Base-by-base conservation (phyloP, 495 filamentous ascomycete species). In the Penicillium angulare region DNA sequence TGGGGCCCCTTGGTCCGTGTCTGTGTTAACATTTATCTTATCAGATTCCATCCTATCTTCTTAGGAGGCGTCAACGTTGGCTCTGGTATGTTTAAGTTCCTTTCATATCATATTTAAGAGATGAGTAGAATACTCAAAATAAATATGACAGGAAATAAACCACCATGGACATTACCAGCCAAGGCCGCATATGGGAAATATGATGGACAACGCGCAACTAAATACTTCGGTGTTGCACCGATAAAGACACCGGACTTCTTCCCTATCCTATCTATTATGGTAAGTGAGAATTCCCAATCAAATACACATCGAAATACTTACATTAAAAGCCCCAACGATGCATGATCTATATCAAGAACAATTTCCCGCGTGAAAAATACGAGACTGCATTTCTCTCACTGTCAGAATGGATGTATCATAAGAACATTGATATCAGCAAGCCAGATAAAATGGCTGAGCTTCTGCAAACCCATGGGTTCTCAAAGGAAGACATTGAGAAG, bases 21-120 rank as follows among this genome's bases (percentile, higher is more conserved):
- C 5, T 16, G 17, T n/a, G 33, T 15, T 22, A 10, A 16, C 2
- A 38, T 44, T 63, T 16, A 57, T 10, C 8, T 1, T n/a, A 16
- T 44, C 45, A 88, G 85, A 51, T 78, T 84, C 44, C 74, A 84
- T 55, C 88, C 88, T 12, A 68, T 89, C 39, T 84, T 92, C 57
- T 71, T 92, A n/a, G 86, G 85, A 40, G 88, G 80, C 17, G 79
- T 92, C 55, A 90, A 87, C 55, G 77, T 69, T 22, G 80, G 72
- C 18, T 81, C 79, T 31, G 84, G 83, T 86, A 63, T 43, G 68
- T 62, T 39, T 35, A 2, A 12, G 22, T n/a, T 10, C 9, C 2
- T 2, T 7, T 21, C 2, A n/a, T 15, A 23, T 8, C 8, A 43
- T 4, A 13, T 36, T 16, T 6, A 18, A 36, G 24, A 24, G 12